Conservation (phyloP, 805 yeast genomes). For the Jamesozyma rosinii region DNA sequence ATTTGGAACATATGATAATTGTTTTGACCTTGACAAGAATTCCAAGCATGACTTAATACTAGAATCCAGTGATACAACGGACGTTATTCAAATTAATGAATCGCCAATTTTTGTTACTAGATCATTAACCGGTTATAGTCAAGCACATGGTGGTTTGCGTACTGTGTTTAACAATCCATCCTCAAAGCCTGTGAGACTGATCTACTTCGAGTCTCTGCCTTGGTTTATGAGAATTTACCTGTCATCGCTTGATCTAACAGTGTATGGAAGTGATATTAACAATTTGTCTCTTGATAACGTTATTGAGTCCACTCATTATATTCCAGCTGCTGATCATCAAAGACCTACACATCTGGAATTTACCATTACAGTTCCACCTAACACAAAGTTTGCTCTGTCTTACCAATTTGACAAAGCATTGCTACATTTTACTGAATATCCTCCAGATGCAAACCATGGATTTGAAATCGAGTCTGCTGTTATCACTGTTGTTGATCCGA, state of each 20-base stretch:
- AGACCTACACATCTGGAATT: constrained; percentile 81
- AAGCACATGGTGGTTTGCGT: constrained; percentile 83
- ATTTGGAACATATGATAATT: constrained; percentile 30
- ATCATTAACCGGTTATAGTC: constrained; percentile 85
- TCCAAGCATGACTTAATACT: constrained; percentile 25
- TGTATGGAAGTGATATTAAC: constrained; percentile 14
- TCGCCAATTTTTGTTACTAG: constrained; percentile 73
- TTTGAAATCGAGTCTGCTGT: constrained; percentile 91
- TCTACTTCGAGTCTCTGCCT: constrained; percentile 76
- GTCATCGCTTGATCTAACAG: constrained; percentile 47
- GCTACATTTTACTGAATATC: constrained; percentile 79
- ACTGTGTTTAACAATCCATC: constrained; percentile 66
- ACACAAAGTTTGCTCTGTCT: constrained; percentile 49
- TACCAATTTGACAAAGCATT: constrained; percentile 83
- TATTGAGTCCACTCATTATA: constrained; percentile 48
- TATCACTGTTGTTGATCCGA: constrained; percentile 43
- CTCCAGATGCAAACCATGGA: constrained; percentile 99
- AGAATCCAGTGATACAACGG: constrained; percentile 38
- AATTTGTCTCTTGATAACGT: constrained; percentile 26
- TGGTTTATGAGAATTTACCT: constrained; percentile 86
- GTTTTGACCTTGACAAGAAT: constrained; percentile 29
- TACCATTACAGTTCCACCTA: constrained; percentile 52
- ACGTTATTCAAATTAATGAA: constrained; percentile 31
- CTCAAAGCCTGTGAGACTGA: constrained; percentile 37
- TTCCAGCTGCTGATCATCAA: constrained; percentile 70